These are phyloP conservation scores for Cladosporium sphaerospermum DNA, from an alignment of 2,329 filamentous ascomycete genomes.

Conservation along the genomic window DNA sequence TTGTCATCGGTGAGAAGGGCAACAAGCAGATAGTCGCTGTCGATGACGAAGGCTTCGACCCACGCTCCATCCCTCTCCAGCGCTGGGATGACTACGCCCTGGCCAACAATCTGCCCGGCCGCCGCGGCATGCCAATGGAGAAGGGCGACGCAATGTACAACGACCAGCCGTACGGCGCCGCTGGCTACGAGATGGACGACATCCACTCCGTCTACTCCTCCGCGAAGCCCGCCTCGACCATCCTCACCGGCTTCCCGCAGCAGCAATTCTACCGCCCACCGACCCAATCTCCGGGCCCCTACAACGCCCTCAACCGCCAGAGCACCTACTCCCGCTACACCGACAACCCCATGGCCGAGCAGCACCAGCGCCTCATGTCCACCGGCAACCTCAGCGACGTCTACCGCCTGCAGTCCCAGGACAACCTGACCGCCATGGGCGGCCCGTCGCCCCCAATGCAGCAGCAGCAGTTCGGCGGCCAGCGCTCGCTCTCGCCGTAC, in stretches of 20 bases:
- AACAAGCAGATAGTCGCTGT: constrained; percentile 84
- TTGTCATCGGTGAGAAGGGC: constrained; percentile 92
- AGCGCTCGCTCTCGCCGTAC: constrained; percentile 20
- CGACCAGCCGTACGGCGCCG: constrained; percentile 26
- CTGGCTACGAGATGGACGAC: constrained; percentile 92
- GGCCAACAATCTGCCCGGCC: constrained; percentile 80
- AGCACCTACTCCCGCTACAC: constrained; percentile 67
- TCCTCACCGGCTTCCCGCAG: constrained; percentile 74
- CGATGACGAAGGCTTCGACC: constrained; percentile 79
- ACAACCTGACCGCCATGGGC: constrained; percentile 33
- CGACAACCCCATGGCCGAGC: constrained; percentile 44
- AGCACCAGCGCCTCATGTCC: constrained; percentile 50
- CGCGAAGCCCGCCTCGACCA: constrained; percentile 75
- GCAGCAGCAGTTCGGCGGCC: constrained; percentile 13
- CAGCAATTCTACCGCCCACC: constrained; percentile 54
- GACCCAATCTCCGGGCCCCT: constrained; percentile 64
- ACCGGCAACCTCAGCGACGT: constrained; percentile 51
- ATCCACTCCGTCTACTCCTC: constrained; percentile 96
- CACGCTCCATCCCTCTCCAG: constrained; percentile 85
- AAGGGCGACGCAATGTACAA: constrained; percentile 40
- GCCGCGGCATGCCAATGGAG: constrained; percentile 66
- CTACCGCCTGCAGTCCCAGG: constrained; percentile 26
- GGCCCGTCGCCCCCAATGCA: constrained; percentile 20
- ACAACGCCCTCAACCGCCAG: constrained; percentile 61
- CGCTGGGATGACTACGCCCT: constrained; percentile 95